Percentiles rank a stretch among this genome's conserved stretches.
Conservation (phyloP, 192 early-diverging fungal species). For the Jimgerdemannia lactiflua region DNA sequence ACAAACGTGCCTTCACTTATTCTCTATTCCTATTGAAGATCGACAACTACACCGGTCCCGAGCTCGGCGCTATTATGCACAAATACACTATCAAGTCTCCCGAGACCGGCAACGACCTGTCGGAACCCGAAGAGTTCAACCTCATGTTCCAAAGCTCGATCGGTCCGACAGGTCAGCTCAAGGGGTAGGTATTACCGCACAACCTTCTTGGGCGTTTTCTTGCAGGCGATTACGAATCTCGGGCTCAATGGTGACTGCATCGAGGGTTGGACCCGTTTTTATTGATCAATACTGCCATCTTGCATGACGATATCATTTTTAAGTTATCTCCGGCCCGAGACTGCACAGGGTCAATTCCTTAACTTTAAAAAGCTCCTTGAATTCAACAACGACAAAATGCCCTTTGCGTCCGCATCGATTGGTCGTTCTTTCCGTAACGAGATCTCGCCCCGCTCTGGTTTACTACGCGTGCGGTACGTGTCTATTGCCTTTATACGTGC, state of each 20-base stretch:
- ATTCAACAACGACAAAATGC: slow-evolving; percentile 97
- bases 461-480: slow-evolving; percentile 86
- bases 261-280: too few relatives aligned
- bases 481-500: neutral
- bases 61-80: slow-evolving; percentile 81
- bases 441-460: slow-evolving; percentile 92
- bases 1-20: neutral
- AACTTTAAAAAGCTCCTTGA: slow-evolving; percentile 97
- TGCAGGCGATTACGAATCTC: too few relatives aligned
- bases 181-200: slow-evolving; percentile 56
- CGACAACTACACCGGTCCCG: slow-evolving; percentile 91
- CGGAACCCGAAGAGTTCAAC: slow-evolving; percentile 93
- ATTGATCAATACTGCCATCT: too few relatives aligned
- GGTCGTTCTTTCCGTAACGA: slow-evolving; percentile 99
- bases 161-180: slow-evolving; percentile 94
- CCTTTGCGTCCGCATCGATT: slow-evolving; percentile 98
- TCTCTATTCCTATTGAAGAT: slow-evolving; percentile 57
- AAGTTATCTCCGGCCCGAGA: slow-evolving; percentile 95
- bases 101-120: slow-evolving; percentile 88
- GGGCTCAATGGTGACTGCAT: too few relatives aligned
- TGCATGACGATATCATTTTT: too few relatives aligned
- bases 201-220: too few relatives aligned
- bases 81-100: slow-evolving; percentile 86
- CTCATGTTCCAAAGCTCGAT: slow-evolving; percentile 99
- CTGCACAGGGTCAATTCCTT: slow-evolving; percentile 99